phyloP scores from a whole-genome alignment of 805 yeast genomes.

The Jamesozyma piceae region DNA sequence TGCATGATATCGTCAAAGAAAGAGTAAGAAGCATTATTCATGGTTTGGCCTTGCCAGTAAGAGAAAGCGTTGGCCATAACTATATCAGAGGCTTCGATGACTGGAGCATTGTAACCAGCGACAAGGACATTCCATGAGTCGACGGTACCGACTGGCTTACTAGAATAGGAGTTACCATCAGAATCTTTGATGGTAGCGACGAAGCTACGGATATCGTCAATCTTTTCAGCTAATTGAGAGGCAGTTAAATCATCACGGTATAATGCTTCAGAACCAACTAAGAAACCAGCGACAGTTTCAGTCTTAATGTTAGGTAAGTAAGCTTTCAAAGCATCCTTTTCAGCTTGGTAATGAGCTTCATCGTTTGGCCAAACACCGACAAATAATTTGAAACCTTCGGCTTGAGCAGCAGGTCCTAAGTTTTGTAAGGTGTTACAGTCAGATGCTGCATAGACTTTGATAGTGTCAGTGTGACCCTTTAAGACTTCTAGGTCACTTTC shows the following conservation, averaged over 20 bases:
- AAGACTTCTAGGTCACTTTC: conserved; percentile 55
- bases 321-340: conserved; percentile 56
- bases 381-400: conserved; percentile 63
- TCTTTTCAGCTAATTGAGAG: conserved; percentile 56
- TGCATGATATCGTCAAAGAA: conserved; percentile 97
- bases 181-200: conserved; percentile 60
- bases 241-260: conserved; percentile 86
- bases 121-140: conserved; percentile 93
- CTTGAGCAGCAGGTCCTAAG: conserved; percentile 80
- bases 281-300: conserved; percentile 60
- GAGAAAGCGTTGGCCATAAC: conserved; percentile 93
- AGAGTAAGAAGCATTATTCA: conserved; percentile 74
- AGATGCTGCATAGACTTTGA: conserved; percentile 84
- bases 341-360: conserved; percentile 63
- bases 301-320: conserved; percentile 68
- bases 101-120: conserved; percentile 63
- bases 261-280: conserved; percentile 93
- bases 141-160: conserved; percentile 78
- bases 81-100: conserved; percentile 72
- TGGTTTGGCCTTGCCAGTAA: conserved; percentile 96
- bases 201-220: conserved; percentile 51
- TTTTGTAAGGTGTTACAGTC: conserved; percentile 83
- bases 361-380: conserved; percentile 94
- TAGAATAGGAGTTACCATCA: conserved; percentile 66
- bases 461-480: conserved; percentile 47